Percentiles rank a stretch among this genome's conserved stretches.
Conservation (phyloP, 23 red algal species). For the Gracilaria vermiculophylla region DNA sequence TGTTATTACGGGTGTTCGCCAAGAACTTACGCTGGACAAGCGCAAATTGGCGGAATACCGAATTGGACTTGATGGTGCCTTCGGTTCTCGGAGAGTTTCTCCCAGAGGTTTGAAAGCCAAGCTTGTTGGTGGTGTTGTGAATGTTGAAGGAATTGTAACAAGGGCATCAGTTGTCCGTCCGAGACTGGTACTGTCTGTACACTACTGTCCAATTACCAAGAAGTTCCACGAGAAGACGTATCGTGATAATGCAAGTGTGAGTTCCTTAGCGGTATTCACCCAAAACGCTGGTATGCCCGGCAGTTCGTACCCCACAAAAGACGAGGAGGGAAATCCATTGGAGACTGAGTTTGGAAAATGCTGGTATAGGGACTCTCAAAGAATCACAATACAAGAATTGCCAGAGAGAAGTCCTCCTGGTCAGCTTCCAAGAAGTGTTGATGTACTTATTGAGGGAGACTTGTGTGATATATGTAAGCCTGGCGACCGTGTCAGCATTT, state of each 20-base stretch:
- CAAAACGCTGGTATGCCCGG: conserved; percentile 70
- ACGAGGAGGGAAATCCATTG: conserved; percentile 93
- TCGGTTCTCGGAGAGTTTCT: conserved; percentile 77
- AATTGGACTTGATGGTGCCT: conserved; percentile 86
- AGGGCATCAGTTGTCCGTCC: conserved; percentile 83
- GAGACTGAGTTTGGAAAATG: conserved; percentile 96
- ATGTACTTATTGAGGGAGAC: conserved; percentile 91
- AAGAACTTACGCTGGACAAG: conserved; percentile 46
- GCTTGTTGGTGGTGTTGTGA: conserved; percentile 79
- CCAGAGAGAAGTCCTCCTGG: conserved; percentile 93
- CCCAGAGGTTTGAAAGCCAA: conserved; percentile 85
- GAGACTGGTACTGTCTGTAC: conserved; percentile 82
- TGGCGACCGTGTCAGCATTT: conserved; percentile 82
- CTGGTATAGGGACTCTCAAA: conserved; percentile 91
- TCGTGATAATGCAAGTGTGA: conserved; percentile 78
- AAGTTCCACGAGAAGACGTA: conserved; percentile 79
- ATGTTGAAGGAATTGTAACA: conserved; percentile 96
- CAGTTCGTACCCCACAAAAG: conserved; percentile 72
- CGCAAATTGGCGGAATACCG: conserved; percentile 53
- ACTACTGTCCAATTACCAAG: conserved; percentile 89
- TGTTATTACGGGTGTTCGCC: conserved; percentile 54
- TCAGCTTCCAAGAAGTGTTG: conserved; percentile 91
- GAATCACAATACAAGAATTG: conserved; percentile 91
- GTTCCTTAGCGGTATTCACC: conserved; percentile 48
- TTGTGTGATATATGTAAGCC: conserved; percentile 97